Evolutionary conservation across 371 early-diverging fungal species (phyloP).

Genomic region (Capillidium rhysosporum): DNA sequence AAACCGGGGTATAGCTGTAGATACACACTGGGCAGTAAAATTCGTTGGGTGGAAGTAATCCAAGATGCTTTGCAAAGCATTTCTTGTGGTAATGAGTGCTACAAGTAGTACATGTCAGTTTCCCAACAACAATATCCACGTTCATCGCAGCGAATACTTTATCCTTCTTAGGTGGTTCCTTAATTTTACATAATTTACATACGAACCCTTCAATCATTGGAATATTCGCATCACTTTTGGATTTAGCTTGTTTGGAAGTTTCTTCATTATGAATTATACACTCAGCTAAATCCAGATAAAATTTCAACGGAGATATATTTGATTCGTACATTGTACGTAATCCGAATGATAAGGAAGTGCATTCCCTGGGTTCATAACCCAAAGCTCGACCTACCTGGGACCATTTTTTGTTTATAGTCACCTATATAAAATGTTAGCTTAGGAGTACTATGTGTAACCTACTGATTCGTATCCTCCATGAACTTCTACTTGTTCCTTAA

Average conservation of each 20-base stretch:
- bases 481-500: conserved; percentile 59
- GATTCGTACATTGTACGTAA: conserved; percentile 56
- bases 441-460: conserved; percentile 4
- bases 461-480: conserved; percentile 64
- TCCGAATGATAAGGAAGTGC: conserved; percentile 65
- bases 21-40: conserved; percentile 80
- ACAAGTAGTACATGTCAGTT: conserved; percentile 32
- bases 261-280: neutral
- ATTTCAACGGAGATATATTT: conserved; percentile 71
- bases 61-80: conserved; percentile 37
- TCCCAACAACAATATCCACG: too few relatives aligned
- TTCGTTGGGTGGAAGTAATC: conserved; percentile 40
- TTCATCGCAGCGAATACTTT: conserved; percentile 13
- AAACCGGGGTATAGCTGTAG: conserved; percentile 54
- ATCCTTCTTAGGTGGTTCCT: neutral
- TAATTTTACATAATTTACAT: too few relatives aligned
- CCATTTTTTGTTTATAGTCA: conserved; percentile 70
- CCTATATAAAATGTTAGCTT: conserved; percentile 17
- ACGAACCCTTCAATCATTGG: too few relatives aligned
- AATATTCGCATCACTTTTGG: neutral
- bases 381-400: conserved; percentile 70
- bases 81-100: conserved; percentile 58
- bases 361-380: conserved; percentile 53
- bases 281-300: conserved; percentile 24
- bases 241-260: neutral